Conservation (phyloP, 352 stramenopile species). For the Phytopythium sindhum region DNA sequence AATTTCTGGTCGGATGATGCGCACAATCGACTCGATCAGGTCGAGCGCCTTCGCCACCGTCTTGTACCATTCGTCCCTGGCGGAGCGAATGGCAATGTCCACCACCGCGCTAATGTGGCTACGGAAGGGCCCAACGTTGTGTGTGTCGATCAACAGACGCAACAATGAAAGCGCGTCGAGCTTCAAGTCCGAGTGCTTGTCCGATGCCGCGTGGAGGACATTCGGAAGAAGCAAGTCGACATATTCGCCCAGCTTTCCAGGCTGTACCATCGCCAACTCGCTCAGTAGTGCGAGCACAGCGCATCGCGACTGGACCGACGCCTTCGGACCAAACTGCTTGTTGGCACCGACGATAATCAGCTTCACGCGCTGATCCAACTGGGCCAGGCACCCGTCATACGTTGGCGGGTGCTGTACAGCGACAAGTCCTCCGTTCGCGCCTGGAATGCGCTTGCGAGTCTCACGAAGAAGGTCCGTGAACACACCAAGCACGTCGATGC, state of each 20-base stretch:
- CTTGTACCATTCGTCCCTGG: constrained; percentile 98
- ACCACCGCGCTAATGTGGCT: constrained; percentile 82
- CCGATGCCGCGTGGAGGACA: constrained; percentile 81
- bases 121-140: constrained; percentile 79
- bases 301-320: constrained; percentile 71
- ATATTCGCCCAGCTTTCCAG: constrained; percentile 68
- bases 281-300: constrained; percentile 84
- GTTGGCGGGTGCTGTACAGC: constrained; percentile 22
- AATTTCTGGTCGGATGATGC: constrained; percentile 61
- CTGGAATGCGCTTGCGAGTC: constrained; percentile 51
- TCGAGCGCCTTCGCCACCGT: constrained; percentile 94
- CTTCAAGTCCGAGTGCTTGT: constrained; percentile 94
- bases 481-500: constrained; percentile 95
- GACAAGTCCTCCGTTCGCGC: constrained; percentile 15
- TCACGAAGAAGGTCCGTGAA: constrained; percentile 91
- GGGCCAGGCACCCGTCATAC: constrained; percentile 40
- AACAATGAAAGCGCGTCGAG: constrained; percentile 95
- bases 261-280: constrained; percentile 76
- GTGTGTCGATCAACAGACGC: constrained; percentile 89
- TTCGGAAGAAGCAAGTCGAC: constrained; percentile 77
- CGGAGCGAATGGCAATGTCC: constrained; percentile 82
- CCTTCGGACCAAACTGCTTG: constrained; percentile 78
- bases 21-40: constrained; percentile 90
- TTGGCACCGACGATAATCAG: constrained; percentile 72
- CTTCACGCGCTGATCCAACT: constrained; percentile 62